Percentiles rank a stretch among this genome's conserved stretches.
Conservation (phyloP, 371 early-diverging fungal species). For the Homolaphlyctis polyrhiza region DNA sequence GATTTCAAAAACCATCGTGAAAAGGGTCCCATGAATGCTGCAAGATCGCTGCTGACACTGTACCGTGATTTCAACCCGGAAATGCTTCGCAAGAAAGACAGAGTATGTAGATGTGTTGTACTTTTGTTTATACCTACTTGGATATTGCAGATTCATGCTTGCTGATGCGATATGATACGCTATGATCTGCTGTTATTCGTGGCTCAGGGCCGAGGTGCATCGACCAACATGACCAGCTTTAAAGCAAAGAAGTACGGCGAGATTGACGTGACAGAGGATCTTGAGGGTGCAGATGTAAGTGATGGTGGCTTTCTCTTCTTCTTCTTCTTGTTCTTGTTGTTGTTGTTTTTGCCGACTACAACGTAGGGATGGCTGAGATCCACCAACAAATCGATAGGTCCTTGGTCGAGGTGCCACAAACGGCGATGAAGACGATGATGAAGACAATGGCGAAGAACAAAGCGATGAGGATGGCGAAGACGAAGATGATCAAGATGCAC, state of each 20-base stretch:
- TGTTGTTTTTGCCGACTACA: too few species aligned
- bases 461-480: constrained; percentile 39
- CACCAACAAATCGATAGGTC: too few species aligned
- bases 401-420: too few species aligned
- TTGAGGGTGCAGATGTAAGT: constrained; percentile 55
- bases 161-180: too few species aligned
- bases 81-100: constrained; percentile 82
- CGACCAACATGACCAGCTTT: constrained; percentile 63
- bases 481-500: constrained; percentile 29
- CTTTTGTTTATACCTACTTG: background rate
- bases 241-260: constrained; percentile 70
- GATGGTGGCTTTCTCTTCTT: too few species aligned
- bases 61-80: constrained; percentile 93
- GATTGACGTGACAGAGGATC: constrained; percentile 52
- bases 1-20: constrained; percentile 85
- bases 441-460: constrained; percentile 33
- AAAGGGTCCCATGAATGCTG: constrained; percentile 83
- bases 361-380: too few species aligned
- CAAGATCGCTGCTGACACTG: constrained; percentile 79
- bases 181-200: too few species aligned
- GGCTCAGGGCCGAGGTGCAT: constrained; percentile 65
- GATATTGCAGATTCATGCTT: background rate
- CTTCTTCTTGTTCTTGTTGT: too few species aligned
- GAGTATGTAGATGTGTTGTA: constrained; percentile 27
- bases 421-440: constrained; percentile 19